These are phyloP conservation scores for Coelastrella sp. DNA, from an alignment of 139 green algal species.

Conservation along the genomic window DNA sequence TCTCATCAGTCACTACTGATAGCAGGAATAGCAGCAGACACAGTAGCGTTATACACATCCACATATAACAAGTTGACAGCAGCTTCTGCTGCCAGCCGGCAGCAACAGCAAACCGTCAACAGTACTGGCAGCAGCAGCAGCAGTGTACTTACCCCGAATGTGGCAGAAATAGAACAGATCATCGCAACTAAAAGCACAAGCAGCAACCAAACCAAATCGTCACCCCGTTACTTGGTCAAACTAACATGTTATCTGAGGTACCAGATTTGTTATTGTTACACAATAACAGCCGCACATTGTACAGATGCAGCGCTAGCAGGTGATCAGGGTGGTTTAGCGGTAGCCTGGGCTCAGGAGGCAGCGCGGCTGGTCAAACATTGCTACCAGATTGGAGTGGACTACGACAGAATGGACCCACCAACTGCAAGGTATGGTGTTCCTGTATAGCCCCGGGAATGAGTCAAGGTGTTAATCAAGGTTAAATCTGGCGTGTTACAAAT, in stretches of 20 bases:
- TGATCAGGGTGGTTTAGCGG: slow-evolving; percentile 2
- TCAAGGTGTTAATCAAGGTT: too few species aligned
- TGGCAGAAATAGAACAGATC: neutral
- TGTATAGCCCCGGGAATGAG: too few species aligned
- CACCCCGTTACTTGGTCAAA: neutral
- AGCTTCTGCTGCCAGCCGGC: neutral
- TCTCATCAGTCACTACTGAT: slow-evolving; percentile 22
- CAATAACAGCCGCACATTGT: neutral
- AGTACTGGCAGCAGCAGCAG: neutral
- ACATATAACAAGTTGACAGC: neutral
- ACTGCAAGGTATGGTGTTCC: neutral
- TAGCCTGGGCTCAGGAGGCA: slow-evolving; percentile 4
- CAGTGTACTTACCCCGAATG: neutral
- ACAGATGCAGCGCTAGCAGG: neutral
- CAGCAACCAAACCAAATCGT: neutral
- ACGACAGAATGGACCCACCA: slow-evolving; percentile 16
- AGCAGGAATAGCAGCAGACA: slow-evolving; percentile 34
- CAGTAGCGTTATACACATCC: slow-evolving; percentile 11
- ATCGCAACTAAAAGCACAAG: neutral
- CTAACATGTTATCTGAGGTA: neutral
- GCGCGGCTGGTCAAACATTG: slow-evolving; percentile 19
- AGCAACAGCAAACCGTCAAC: neutral
- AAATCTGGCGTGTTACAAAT: too few species aligned
- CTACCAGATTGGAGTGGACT: slow-evolving; percentile 1
- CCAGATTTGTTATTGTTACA: slow-evolving; percentile 18